Conservation (phyloP, 1,139 yeast species). For the Magnusiomyces suaveolens region DNA sequence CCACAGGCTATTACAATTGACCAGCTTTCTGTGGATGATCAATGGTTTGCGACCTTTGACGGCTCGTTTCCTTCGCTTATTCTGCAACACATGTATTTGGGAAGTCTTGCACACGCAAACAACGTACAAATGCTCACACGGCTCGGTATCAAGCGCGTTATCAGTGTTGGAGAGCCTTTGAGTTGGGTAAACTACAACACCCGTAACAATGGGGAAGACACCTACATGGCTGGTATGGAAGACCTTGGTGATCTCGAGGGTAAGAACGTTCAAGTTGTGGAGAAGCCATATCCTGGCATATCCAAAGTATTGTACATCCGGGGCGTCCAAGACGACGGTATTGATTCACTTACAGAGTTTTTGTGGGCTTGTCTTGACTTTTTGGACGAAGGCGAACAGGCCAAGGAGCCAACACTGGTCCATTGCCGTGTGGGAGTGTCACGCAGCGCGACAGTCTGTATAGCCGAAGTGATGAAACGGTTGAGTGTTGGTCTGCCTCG, state of each 20-base stretch:
- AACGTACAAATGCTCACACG: slow-evolving; percentile 51
- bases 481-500: slow-evolving; percentile 54
- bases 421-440: slow-evolving; percentile 93
- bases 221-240: slow-evolving; percentile 14
- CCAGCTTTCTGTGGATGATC: slow-evolving; percentile 15
- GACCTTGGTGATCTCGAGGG: too few relatives aligned
- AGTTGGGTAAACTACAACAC: slow-evolving; percentile 39
- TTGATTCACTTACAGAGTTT: slow-evolving; percentile 37
- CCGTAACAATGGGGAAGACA: too few relatives aligned
- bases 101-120: slow-evolving; percentile 76
- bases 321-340: slow-evolving; percentile 44
- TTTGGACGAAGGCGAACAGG: slow-evolving; percentile 35
- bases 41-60: slow-evolving; percentile 31
- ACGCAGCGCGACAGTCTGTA: slow-evolving; percentile 79
- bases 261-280: slow-evolving; percentile 10
- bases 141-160: slow-evolving; percentile 63
- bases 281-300: slow-evolving; percentile 23
- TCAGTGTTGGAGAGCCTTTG: slow-evolving; percentile 82
- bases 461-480: slow-evolving; percentile 80
- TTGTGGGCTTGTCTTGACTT: slow-evolving; percentile 38
- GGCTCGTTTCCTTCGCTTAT: slow-evolving; percentile 70
- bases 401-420: slow-evolving; percentile 48
- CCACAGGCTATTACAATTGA: background rate
- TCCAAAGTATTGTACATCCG: slow-evolving; percentile 34
- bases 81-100: slow-evolving; percentile 74